Evolutionary conservation across 1,284 basidiomycete genomes (phyloP).

Genomic region (Pterula multifida): DNA sequence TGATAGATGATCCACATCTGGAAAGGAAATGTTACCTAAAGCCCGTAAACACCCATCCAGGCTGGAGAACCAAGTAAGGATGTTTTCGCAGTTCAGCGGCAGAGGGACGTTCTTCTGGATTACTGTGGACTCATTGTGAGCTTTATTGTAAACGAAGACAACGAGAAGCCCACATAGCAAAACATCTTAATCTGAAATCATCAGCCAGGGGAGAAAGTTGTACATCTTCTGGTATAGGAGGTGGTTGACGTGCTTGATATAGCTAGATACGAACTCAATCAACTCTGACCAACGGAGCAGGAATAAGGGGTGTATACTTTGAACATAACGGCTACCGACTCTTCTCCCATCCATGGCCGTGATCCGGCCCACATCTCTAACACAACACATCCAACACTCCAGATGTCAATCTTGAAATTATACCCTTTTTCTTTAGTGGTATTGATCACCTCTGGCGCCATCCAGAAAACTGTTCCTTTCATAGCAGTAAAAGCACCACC

Average conservation of each 20-base stretch:
- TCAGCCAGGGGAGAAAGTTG: constrained; percentile 64
- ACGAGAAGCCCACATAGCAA: constrained; percentile 60
- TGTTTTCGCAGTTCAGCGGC: constrained; percentile 78
- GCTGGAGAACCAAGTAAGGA: constrained; percentile 69
- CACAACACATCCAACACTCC: constrained; percentile 70
- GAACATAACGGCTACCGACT: constrained; percentile 23
- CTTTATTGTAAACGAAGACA: constrained; percentile 2
- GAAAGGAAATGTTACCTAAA: neutral
- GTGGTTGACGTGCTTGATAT: constrained; percentile 72
- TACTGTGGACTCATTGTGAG: constrained; percentile 29
- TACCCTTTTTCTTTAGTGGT: constrained; percentile 72
- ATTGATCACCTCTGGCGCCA: constrained; percentile 95
- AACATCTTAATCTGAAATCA: constrained; percentile 85
- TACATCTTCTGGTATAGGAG: constrained; percentile 83
- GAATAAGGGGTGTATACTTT: constrained; percentile 18
- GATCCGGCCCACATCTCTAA: constrained; percentile 72
- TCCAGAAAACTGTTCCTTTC: constrained; percentile 98
- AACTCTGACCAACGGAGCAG: neutral
- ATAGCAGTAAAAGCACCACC: constrained; percentile 78
- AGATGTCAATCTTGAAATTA: constrained; percentile 88
- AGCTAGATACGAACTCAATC: constrained; percentile 34
- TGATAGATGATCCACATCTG: neutral
- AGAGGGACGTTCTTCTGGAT: constrained; percentile 79
- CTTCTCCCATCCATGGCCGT: constrained; percentile 47
- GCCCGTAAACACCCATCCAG: constrained; percentile 69